Conservation (phyloP, 225 moss, liverwort and hornwort genomes). For the Straminergon stramineum region DNA sequence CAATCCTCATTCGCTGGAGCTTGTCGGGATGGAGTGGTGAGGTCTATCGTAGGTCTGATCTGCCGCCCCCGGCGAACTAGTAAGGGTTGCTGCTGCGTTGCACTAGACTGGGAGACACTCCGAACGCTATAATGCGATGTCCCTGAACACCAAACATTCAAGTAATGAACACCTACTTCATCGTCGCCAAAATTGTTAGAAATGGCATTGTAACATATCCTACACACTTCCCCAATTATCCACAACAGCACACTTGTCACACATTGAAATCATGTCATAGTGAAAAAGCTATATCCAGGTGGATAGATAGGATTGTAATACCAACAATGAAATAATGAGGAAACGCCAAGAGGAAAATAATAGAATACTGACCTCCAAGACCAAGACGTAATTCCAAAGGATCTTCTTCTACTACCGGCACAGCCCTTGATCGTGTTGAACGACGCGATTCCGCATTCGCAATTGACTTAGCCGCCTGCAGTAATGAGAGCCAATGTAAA, state of each 20-base stretch:
- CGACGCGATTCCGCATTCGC: constrained; percentile 23
- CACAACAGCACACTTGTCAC: background rate
- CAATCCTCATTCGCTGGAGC: constrained; percentile 31
- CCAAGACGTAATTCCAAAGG: constrained; percentile 48
- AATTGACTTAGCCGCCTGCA: constrained; percentile 46
- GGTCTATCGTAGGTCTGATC: constrained; percentile 45
- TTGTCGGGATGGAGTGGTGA: constrained; percentile 37
- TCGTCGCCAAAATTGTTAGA: background rate
- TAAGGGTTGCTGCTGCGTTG: constrained; percentile 16
- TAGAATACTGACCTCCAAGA: constrained; percentile 17
- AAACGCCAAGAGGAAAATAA: background rate
- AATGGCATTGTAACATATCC: background rate
- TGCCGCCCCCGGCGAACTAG: constrained; percentile 16
- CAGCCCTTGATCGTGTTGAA: constrained; percentile 19
- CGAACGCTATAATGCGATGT: constrained; percentile 19
- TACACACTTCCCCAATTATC: background rate
- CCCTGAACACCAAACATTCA: constrained; percentile 12
- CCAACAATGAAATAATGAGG: background rate
- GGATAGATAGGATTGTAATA: background rate
- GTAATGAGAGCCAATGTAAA: background rate
- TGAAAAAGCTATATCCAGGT: background rate
- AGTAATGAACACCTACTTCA: background rate
- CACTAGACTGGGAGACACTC: constrained; percentile 17
- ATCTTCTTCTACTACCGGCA: constrained; percentile 23
- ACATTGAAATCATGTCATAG: background rate